These are phyloP conservation scores for Mikania micrantha DNA, from an alignment of 129 eudicot species.

Conservation along the genomic window DNA sequence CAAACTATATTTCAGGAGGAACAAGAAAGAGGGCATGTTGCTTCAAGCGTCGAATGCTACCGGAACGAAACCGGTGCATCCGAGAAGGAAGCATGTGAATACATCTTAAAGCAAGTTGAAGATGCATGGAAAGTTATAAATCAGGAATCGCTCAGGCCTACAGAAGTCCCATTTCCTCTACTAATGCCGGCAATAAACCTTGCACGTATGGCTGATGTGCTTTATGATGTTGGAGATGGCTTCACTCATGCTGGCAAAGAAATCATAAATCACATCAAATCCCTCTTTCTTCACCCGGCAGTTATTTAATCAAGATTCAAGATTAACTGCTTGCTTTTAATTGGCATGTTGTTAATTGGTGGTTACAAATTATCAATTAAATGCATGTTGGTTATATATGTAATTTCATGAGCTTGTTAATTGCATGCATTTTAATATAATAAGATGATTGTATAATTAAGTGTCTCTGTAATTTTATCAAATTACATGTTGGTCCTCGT, in stretches of 20 bases:
- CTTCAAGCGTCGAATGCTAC: constrained; percentile 13
- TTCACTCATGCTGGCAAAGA: not conserved
- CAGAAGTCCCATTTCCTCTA: not conserved
- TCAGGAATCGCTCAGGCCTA: not conserved
- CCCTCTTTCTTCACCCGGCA: not conserved
- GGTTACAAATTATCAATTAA: no score
- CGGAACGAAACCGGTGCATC: not conserved
- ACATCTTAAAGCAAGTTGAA: not conserved
- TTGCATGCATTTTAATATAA: no score
- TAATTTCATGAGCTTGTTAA: no score
- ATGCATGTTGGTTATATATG: no score
- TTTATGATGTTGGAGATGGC: not conserved
- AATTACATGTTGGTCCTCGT: no score
- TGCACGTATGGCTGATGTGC: not conserved
- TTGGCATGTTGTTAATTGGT: no score
- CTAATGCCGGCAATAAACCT: not conserved
- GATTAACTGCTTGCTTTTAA: no score
- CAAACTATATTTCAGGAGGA: not conserved
- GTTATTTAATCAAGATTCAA: no score
- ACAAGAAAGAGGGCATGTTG: not conserved
- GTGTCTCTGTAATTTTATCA: no score
- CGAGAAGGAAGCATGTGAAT: not conserved
- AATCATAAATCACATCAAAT: not conserved
- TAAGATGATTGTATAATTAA: no score
- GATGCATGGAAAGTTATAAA: constrained; percentile 11